A percentile compares a stretch with the other conserved stretches of the same genome.
phyloP scores from a whole-genome alignment of 2,329 filamentous ascomycete species.

The Trichoderma koningii region DNA sequence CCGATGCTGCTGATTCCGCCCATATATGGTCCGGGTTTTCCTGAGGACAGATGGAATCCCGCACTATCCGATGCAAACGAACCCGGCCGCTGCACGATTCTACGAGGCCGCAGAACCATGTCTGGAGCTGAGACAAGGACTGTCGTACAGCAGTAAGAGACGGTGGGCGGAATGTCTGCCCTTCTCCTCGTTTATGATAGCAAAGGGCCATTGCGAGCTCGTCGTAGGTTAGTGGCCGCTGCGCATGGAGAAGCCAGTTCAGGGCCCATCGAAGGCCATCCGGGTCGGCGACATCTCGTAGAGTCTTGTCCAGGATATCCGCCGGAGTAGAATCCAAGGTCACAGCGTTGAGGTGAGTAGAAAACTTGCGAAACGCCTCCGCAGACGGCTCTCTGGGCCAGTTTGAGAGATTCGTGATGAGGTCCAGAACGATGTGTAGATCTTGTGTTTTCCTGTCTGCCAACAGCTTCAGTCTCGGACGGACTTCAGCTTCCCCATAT shows the following conservation, averaged over 20 bases:
- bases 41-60: background rate
- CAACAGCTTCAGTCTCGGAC: background rate
- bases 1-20: background rate
- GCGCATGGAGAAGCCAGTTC: background rate
- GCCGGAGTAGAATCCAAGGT: background rate
- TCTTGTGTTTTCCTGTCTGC: background rate
- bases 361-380: background rate
- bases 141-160: background rate
- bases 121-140: background rate
- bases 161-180: background rate
- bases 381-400: background rate
- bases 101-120: background rate
- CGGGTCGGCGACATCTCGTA: background rate
- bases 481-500: background rate
- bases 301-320: background rate
- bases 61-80: background rate
- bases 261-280: background rate
- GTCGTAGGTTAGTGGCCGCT: background rate
- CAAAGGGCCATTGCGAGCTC: background rate
- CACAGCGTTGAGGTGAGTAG: background rate
- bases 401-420: background rate
- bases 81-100: background rate
- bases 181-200: background rate
- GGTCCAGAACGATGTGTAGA: background rate
- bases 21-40: background rate